Evolutionary conservation across 208 protist genomes (phyloP), one percentile per base, ranked within the genome.

Genomic region (Trypanosoma lewisi): DNA sequence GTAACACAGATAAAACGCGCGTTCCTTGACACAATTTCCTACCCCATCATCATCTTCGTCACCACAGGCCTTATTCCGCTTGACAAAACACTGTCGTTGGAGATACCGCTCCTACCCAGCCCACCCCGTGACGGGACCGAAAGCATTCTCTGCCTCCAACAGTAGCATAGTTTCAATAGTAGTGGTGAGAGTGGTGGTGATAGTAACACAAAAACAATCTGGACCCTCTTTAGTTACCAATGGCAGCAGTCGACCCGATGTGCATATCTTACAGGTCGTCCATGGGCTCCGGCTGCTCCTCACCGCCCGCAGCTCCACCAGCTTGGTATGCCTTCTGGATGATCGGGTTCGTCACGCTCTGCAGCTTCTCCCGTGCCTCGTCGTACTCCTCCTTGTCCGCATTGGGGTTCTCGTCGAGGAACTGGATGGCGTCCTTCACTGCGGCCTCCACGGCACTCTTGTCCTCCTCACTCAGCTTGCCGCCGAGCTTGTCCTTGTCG

Each of bases 371-470:
- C 42, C 80, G 83, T 21, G 87, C 71, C 33, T 70, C 68, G 47
- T 98, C 92, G 77, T 89, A 97, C 71, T 98, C 97, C 57, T 98
- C 93, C 73, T 95, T 95, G 25, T 95, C 83, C 3, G 96, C 97
- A 50, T 83, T 89, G 27, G 90, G 94, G 80, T 99, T 98, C 70
- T 89, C 76, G 41, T 99, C 94, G 25, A 99, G 78, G 80, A 97
- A 99, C 21, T 93, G 74, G 60, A 99, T 90, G 27, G 94, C 76
- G 52, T 95, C 92, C 56, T 97, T 83, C 39, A 96, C 83, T 21
- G 87, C 89, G 28, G 80, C 70, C 50, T 95, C 78, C 77, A 97
- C 79, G 30, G 87, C 74, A 54, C 78, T 84, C 77, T 92, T 92
- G 63, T 97, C 93, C 34, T 97, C 85, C 42, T 94, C 95, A 33